Evolutionary conservation across 345 rosid genomes (phyloP).

Genomic region (Aquilaria sinensis): DNA sequence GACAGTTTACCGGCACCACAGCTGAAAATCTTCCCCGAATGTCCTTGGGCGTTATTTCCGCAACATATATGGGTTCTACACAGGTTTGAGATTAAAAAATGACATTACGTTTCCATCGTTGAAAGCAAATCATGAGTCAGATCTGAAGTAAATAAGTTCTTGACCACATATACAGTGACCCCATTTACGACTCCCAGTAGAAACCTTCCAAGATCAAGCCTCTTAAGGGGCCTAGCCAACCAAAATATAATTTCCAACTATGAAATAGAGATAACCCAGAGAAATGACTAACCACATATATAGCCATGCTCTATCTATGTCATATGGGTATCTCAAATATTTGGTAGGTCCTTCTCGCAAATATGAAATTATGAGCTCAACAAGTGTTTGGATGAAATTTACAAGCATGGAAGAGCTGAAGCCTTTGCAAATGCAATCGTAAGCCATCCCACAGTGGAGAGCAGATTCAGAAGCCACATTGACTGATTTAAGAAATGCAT

Average conservation of each 20-base stretch:
- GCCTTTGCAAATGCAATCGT: constrained; percentile 52
- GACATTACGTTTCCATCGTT: too few species aligned
- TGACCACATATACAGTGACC: constrained; percentile 32
- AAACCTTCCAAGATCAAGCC: constrained; percentile 36
- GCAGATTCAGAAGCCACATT: constrained; percentile 38
- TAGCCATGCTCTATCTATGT: too few species aligned
- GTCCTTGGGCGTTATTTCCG: constrained; percentile 35
- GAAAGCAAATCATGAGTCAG: background rate
- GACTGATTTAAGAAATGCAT: constrained; percentile 24
- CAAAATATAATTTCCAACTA: constrained; percentile 2
- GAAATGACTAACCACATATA: too few species aligned
- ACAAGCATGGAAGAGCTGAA: background rate
- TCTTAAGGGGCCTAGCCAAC: constrained; percentile 23
- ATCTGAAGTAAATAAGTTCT: background rate
- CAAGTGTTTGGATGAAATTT: too few species aligned
- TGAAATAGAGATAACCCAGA: background rate
- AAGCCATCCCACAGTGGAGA: constrained; percentile 41
- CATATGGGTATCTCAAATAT: background rate
- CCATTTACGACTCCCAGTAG: constrained; percentile 27
- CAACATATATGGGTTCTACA: constrained; percentile 37
- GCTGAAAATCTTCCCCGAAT: constrained; percentile 23
- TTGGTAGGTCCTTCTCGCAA: background rate
- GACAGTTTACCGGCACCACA: too few species aligned
- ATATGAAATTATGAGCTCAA: too few species aligned
- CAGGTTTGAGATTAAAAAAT: background rate